A percentile compares a stretch with the other conserved stretches of the same genome.
These are phyloP conservation scores for Aspergillus asperescens DNA, from an alignment of 495 filamentous ascomycete genomes.

Conservation along the genomic window DNA sequence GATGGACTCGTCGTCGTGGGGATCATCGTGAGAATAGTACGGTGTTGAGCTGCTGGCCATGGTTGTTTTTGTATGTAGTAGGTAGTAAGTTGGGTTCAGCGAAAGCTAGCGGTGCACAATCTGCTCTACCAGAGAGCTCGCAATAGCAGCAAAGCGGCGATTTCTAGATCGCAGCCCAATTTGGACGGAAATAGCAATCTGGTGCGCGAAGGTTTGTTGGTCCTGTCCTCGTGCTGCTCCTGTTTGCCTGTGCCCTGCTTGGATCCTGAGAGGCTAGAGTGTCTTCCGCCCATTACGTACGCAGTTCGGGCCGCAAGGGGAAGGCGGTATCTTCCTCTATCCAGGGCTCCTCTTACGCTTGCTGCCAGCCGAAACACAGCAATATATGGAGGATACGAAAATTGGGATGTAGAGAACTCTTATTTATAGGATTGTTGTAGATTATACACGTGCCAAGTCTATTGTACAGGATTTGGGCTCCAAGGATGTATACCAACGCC, in stretches of 20 bases:
- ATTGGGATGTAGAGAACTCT: no score
- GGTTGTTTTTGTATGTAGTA: conserved; percentile 9
- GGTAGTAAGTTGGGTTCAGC: neutral
- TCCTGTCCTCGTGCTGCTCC: conserved; percentile 6
- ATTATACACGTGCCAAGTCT: neutral
- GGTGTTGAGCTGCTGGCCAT: conserved; percentile 44
- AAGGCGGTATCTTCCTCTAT: conserved; percentile 15
- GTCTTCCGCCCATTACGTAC: conserved; percentile 42
- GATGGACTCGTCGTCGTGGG: conserved; percentile 55
- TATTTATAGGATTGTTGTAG: no score
- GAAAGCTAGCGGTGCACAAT: neutral
- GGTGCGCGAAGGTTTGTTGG: neutral
- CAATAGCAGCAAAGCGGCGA: neutral
- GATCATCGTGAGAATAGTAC: conserved; percentile 32
- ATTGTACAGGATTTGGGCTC: neutral
- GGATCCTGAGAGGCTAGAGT: conserved; percentile 41
- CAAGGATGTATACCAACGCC: conserved; percentile 17
- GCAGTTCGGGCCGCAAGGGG: conserved; percentile 22
- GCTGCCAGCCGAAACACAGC: no score
- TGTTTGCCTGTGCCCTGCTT: neutral
- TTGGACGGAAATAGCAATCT: neutral
- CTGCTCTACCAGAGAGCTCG: conserved; percentile 8
- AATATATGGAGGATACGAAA: no score
- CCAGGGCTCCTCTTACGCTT: no score
- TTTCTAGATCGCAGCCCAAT: neutral